Evolutionary conservation across 352 stramenopile species (phyloP).

Genomic region (Globisporangium okanoganense): DNA sequence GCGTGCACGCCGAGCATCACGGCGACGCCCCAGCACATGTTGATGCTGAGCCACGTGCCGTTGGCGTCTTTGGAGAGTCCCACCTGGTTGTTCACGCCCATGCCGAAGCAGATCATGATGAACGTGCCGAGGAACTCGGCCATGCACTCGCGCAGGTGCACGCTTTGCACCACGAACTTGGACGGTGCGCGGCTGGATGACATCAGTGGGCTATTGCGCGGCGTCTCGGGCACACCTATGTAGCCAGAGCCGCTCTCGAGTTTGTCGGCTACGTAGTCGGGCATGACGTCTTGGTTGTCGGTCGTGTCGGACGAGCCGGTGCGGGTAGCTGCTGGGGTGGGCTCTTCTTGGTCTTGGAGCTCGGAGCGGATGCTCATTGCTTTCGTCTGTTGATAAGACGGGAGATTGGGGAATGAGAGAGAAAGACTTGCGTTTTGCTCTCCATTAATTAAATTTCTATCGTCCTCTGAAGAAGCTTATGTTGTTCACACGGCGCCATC

Average conservation of each 20-base stretch:
- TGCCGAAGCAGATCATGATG: conserved; percentile 62
- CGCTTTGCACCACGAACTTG: conserved; percentile 16
- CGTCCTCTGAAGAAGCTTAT: too few species aligned
- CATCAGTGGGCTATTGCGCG: background rate
- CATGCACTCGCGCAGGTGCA: conserved; percentile 54
- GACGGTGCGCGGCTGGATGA: background rate
- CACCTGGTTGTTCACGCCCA: conserved; percentile 60
- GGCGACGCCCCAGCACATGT: conserved; percentile 66
- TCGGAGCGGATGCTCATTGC: too few species aligned
- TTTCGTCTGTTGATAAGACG: too few species aligned
- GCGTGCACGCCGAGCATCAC: conserved; percentile 69
- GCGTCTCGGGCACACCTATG: conserved; percentile 3
- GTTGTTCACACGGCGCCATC: too few species aligned
- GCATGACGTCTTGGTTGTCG: conserved; percentile 13
- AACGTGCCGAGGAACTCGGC: conserved; percentile 62
- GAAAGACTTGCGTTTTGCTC: too few species aligned
- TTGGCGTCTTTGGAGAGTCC: conserved; percentile 44
- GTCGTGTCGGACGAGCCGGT: conserved; percentile 12
- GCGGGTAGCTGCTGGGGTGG: background rate
- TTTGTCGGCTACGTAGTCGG: conserved; percentile 9
- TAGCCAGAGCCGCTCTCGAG: conserved; percentile 16
- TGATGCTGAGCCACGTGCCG: conserved; percentile 69
- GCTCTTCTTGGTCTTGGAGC: background rate
- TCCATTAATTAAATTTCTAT: too few species aligned
- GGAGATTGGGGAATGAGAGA: too few species aligned